These are phyloP conservation scores for Russula ochroleuca DNA, from an alignment of 768 basidiomycete genomes.

Conservation along the genomic window DNA sequence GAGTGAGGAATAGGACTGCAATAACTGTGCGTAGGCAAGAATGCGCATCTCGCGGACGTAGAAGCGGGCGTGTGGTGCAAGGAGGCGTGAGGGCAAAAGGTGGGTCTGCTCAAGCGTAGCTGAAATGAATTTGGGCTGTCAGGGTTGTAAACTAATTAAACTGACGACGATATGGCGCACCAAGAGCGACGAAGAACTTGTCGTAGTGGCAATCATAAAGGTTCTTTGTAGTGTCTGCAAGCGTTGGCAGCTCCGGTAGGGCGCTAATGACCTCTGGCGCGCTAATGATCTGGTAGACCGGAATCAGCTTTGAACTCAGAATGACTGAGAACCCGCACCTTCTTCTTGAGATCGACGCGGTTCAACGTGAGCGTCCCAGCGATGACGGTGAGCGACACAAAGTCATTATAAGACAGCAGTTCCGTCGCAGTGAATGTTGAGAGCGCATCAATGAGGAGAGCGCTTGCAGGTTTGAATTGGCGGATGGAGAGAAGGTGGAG, in stretches of 20 bases:
- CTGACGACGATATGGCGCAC: constrained; percentile 38
- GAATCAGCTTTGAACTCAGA: neutral
- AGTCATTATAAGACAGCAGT: constrained; percentile 82
- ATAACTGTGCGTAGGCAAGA: constrained; percentile 82
- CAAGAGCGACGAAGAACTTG: constrained; percentile 88
- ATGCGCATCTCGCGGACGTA: constrained; percentile 97
- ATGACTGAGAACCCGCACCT: constrained; percentile 44
- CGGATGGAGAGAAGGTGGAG: constrained; percentile 81
- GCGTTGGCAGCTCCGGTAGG: constrained; percentile 74
- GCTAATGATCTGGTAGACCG: constrained; percentile 57
- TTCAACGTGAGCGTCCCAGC: constrained; percentile 71
- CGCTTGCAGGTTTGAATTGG: constrained; percentile 85
- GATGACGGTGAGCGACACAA: constrained; percentile 81
- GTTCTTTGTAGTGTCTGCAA: constrained; percentile 79
- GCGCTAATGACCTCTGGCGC: constrained; percentile 87
- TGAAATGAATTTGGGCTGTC: constrained; percentile 31
- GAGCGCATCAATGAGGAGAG: constrained; percentile 83
- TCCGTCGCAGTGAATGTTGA: constrained; percentile 95
- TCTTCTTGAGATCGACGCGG: constrained; percentile 86
- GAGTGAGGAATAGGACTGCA: constrained; percentile 87
- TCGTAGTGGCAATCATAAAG: constrained; percentile 93
- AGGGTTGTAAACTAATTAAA: constrained; percentile 8
- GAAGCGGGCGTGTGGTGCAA: constrained; percentile 81
- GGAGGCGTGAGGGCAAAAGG: constrained; percentile 81
- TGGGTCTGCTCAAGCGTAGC: constrained; percentile 86